These are phyloP conservation scores for Hydnomerulius pinastri DNA, from an alignment of 768 basidiomycete genomes.

Conservation along the genomic window DNA sequence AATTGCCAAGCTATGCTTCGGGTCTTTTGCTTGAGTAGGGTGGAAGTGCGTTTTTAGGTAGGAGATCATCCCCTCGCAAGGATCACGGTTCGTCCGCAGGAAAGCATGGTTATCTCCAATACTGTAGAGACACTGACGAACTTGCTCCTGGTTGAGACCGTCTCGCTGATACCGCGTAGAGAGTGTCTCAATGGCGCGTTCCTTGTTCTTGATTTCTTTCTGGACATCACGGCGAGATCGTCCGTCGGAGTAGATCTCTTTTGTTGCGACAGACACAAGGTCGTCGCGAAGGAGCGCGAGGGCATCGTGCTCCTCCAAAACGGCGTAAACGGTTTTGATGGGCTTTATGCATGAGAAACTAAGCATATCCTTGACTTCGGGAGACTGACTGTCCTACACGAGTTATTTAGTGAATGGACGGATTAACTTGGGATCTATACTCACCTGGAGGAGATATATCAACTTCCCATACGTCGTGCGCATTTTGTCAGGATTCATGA, in stretches of 20 bases:
- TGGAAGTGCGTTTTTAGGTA: conserved; percentile 80
- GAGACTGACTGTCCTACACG: conserved; percentile 76
- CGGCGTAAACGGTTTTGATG: conserved; percentile 70
- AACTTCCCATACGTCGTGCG: conserved; percentile 86
- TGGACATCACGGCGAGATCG: conserved; percentile 78
- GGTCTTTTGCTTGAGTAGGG: conserved; percentile 64
- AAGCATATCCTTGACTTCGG: conserved; percentile 78
- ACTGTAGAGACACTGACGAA: conserved; percentile 81
- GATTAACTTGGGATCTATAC: conserved; percentile 10
- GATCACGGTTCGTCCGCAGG: conserved; percentile 82
- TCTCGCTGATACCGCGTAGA: conserved; percentile 61
- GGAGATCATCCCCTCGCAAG: conserved; percentile 81
- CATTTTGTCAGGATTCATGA: conserved; percentile 94
- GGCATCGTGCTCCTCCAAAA: conserved; percentile 67
- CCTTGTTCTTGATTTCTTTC: conserved; percentile 81
- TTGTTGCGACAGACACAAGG: conserved; percentile 72
- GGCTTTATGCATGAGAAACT: conserved; percentile 78
- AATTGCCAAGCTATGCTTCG: conserved; percentile 72
- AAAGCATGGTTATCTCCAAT: conserved; percentile 92
- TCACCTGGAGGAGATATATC: conserved; percentile 79
- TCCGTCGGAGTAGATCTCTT: conserved; percentile 76
- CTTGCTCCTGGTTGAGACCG: conserved; percentile 61
- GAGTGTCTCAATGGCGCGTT: conserved; percentile 80
- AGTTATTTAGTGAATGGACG: not conserved
- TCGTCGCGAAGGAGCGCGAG: conserved; percentile 75